Conservation (phyloP, 164 flowering plant species). For the Chimonanthus salicifolius region DNA sequence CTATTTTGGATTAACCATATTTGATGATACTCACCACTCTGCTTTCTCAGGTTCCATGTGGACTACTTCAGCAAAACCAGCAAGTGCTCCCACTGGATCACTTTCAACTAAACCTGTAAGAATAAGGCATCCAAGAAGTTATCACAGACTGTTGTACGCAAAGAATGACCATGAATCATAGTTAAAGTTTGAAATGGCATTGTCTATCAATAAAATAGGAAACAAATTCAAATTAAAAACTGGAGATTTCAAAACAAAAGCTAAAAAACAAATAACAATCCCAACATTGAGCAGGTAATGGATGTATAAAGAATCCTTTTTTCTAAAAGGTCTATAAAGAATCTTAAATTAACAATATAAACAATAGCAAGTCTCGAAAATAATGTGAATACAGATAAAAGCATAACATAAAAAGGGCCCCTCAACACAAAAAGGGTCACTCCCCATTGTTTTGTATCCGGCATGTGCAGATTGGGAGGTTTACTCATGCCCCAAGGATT, state of each 20-base stretch:
- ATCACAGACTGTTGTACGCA: background rate
- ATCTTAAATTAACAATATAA: background rate
- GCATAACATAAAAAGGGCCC: too few relatives aligned
- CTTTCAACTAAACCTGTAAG: slow-evolving; percentile 80
- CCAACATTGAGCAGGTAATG: background rate
- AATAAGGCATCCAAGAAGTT: background rate
- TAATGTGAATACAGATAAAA: too few relatives aligned
- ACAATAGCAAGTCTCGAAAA: background rate
- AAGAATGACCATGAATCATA: background rate
- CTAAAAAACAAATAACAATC: background rate
- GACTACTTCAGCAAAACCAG: slow-evolving; percentile 93
- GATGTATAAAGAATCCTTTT: background rate
- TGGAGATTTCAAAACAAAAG: background rate
- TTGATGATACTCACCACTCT: slow-evolving; percentile 60
- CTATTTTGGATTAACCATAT: background rate
- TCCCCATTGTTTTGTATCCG: too few relatives aligned
- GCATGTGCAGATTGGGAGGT: too few relatives aligned
- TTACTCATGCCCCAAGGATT: too few relatives aligned
- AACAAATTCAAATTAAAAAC: background rate
- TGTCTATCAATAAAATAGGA: background rate
- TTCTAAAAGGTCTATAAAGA: background rate
- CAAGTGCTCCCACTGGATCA: slow-evolving; percentile 91
- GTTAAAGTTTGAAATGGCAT: background rate
- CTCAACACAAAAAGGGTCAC: too few relatives aligned
- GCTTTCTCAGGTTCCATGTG: slow-evolving; percentile 96